Conservation (phyloP, 177 flowering plant species). For the Tripterygium wilfordii region DNA sequence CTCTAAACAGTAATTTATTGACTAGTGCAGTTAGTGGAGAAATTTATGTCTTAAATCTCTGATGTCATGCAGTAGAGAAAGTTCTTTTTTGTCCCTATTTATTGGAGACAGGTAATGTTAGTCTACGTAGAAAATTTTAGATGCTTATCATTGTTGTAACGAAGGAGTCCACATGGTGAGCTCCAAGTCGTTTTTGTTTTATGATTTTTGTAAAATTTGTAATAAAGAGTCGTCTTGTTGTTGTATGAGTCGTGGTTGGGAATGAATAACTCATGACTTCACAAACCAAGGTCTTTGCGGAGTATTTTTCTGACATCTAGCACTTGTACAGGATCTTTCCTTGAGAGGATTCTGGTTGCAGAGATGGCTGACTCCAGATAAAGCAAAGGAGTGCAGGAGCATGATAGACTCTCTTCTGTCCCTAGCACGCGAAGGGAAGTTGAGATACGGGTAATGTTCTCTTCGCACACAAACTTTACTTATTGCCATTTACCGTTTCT, state of each 20-base stretch:
- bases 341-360: slow-evolving; percentile 97
- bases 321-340: slow-evolving; percentile 77
- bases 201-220: too few species aligned
- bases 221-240: too few species aligned
- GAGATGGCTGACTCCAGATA: slow-evolving; percentile 67
- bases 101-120: too few species aligned
- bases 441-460: slow-evolving; percentile 76
- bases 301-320: too few species aligned
- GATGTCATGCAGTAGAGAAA: too few species aligned
- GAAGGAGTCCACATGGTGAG: background rate
- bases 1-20: too few species aligned
- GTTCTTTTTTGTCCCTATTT: too few species aligned
- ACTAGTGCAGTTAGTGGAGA: too few species aligned
- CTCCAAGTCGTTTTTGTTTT: background rate
- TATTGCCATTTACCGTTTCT: background rate
- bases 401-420: slow-evolving; percentile 82
- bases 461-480: background rate
- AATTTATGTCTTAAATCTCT: too few species aligned
- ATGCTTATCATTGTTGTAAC: background rate
- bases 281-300: background rate
- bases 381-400: slow-evolving; percentile 56
- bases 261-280: background rate
- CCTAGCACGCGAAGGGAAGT: slow-evolving; percentile 51
- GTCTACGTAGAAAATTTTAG: too few species aligned
- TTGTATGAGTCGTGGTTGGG: background rate